phyloP scores from a whole-genome alignment of 2,329 filamentous ascomycete species.

The Trichoderma semiorbis region DNA sequence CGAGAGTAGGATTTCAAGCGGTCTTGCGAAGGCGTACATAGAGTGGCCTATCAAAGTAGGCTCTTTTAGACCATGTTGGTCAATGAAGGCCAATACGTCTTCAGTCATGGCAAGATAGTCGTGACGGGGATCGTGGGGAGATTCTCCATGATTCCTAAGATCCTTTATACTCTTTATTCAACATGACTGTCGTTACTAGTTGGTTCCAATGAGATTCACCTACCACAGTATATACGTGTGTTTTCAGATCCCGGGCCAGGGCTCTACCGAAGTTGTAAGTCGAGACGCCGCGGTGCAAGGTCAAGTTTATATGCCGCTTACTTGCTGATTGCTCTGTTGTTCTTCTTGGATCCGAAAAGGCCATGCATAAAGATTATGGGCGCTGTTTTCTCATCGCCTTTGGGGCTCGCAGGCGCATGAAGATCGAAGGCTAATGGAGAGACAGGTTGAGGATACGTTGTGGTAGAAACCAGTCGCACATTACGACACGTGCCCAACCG shows the following conservation, averaged over 20 bases:
- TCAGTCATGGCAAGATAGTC: conserved; percentile 79
- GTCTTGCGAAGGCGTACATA: conserved; percentile 54
- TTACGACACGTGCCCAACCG: not conserved
- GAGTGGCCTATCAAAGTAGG: conserved; percentile 87
- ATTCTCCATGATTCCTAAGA: conserved; percentile 89
- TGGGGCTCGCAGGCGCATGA: conserved; percentile 52
- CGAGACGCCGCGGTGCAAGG: not conserved
- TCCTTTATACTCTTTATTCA: conserved; percentile 52
- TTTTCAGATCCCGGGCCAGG: conserved; percentile 74
- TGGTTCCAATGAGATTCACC: conserved; percentile 29
- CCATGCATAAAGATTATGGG: conserved; percentile 90
- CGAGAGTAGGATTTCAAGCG: not conserved
- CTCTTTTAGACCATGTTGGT: conserved; percentile 63
- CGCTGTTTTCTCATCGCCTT: conserved; percentile 38
- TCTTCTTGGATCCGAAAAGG: conserved; percentile 91
- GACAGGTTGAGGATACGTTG: conserved; percentile 16
- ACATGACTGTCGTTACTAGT: conserved; percentile 9
- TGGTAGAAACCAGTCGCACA: not conserved
- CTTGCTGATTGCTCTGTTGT: conserved; percentile 94
- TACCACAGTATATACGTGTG: conserved; percentile 79
- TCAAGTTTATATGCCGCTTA: conserved; percentile 42
- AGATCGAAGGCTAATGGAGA: conserved; percentile 60
- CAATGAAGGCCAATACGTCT: conserved; percentile 77
- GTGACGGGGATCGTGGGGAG: conserved; percentile 71
- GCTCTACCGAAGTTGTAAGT: conserved; percentile 49